Percentiles rank a stretch among this genome's conserved stretches.
Conservation (phyloP, 1,284 basidiomycete species). For the Moesziomyces sp. region DNA sequence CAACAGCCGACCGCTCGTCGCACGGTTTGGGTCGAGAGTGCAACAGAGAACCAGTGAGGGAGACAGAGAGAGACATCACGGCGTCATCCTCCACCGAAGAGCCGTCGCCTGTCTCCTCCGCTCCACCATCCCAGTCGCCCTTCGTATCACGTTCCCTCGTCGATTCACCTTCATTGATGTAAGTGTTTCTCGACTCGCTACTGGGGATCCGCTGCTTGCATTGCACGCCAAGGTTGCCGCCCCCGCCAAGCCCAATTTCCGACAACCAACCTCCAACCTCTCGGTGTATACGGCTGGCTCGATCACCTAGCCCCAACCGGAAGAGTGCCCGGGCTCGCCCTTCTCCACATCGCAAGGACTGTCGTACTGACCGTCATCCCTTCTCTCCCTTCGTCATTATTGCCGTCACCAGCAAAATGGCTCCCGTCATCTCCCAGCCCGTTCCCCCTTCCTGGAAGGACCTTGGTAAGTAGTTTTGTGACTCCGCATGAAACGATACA, state of each 20-base stretch:
- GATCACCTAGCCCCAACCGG: too few species aligned
- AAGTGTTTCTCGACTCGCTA: conserved; percentile 1
- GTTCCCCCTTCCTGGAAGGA: conserved; percentile 67
- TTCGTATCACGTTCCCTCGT: conserved; percentile 25
- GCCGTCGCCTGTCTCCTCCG: conserved; percentile 5
- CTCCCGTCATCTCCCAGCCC: conserved; percentile 55
- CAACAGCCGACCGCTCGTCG: conserved; percentile 29
- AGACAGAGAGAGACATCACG: conserved; percentile 3
- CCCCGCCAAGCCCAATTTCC: too few species aligned
- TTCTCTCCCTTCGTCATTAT: not conserved
- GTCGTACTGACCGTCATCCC: not conserved
- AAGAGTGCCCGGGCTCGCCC: too few species aligned
- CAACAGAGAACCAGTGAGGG: conserved; percentile 1
- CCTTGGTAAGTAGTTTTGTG: conserved; percentile 74
- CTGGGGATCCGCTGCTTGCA: too few species aligned
- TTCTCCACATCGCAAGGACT: not conserved
- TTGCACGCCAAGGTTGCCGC: too few species aligned
- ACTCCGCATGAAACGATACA: not conserved
- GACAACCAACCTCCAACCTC: too few species aligned
- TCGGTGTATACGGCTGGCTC: too few species aligned
- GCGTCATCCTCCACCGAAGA: conserved; percentile 23
- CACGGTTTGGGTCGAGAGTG: conserved; percentile 19
- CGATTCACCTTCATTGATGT: conserved; percentile 22
- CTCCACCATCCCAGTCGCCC: conserved; percentile 21
- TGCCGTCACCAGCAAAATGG: conserved; percentile 18